phyloP scores from a whole-genome alignment of 1,284 basidiomycete genomes.

The Ustilago nuda region DNA sequence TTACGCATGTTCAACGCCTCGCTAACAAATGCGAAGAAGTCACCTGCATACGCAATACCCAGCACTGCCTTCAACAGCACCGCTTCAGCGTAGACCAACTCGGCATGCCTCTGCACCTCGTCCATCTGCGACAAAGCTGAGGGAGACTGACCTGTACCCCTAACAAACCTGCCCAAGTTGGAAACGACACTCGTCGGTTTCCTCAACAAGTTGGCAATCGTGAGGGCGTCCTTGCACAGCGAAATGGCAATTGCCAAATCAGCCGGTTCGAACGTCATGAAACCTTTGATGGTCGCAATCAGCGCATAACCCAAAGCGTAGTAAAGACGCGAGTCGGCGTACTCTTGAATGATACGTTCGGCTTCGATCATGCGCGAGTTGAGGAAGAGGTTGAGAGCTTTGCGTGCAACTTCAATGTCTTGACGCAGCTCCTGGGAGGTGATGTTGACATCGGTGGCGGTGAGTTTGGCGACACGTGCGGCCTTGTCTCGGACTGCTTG shows the following conservation, averaged over 20 bases:
- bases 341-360: constrained; percentile 58
- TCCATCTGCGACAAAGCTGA: constrained; percentile 59
- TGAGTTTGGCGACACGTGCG: constrained; percentile 59
- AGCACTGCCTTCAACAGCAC: constrained; percentile 65
- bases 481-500: constrained; percentile 58
- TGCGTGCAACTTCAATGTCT: constrained; percentile 57
- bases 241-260: constrained; percentile 66
- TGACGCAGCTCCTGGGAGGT: constrained; percentile 46
- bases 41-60: constrained; percentile 67
- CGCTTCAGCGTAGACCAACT: constrained; percentile 66
- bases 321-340: constrained; percentile 64
- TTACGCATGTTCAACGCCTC: constrained; percentile 68
- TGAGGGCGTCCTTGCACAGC: constrained; percentile 65
- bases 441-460: constrained; percentile 54
- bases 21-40: constrained; percentile 65
- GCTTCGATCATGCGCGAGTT: constrained; percentile 68
- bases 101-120: constrained; percentile 65
- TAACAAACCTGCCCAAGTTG: constrained; percentile 65
- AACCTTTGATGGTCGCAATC: constrained; percentile 68
- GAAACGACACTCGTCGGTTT: constrained; percentile 58
- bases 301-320: constrained; percentile 66
- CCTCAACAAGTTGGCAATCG: constrained; percentile 61
- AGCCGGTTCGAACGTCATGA: constrained; percentile 69
- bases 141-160: constrained; percentile 63
- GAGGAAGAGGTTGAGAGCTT: constrained; percentile 66